A percentile compares a stretch with the other conserved stretches of the same genome.
Evolutionary conservation across 148 eudicot species (phyloP).

Genomic region (Vaccinium vitisidaea): DNA sequence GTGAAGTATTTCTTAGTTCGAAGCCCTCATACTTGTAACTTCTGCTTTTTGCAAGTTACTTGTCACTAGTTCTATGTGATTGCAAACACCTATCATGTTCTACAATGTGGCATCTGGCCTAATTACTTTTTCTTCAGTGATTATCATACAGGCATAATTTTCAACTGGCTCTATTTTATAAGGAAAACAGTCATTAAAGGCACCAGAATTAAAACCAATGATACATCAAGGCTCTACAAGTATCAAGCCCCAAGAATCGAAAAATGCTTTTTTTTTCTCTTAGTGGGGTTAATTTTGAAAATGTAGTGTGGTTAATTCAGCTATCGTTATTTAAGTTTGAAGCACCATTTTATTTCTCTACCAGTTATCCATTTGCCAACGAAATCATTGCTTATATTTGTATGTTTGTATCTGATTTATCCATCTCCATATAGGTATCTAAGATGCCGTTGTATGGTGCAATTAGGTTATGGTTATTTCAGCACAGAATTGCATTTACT

Average conservation of each 20-base stretch:
- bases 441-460: neutral
- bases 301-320: neutral
- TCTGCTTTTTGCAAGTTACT: neutral
- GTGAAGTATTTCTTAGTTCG: slow-evolving; percentile 16
- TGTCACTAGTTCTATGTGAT: slow-evolving; percentile 6
- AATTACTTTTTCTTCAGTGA: neutral
- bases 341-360: neutral
- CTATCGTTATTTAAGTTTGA: neutral
- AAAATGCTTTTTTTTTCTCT: neutral
- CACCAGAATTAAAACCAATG: neutral
- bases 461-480: slow-evolving; percentile 2
- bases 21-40: neutral
- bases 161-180: neutral
- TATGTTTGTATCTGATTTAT: too few species aligned
- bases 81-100: neutral
- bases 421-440: too few species aligned
- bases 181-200: neutral
- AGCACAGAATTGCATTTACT: slow-evolving; percentile 9
- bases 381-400: neutral
- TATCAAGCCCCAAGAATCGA: neutral
- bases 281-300: neutral
- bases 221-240: neutral
- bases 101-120: neutral
- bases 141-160: neutral
- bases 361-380: neutral